phyloP scores from a whole-genome alignment of 2,329 filamentous ascomycete genomes.

The Penicillium oxalicum region DNA sequence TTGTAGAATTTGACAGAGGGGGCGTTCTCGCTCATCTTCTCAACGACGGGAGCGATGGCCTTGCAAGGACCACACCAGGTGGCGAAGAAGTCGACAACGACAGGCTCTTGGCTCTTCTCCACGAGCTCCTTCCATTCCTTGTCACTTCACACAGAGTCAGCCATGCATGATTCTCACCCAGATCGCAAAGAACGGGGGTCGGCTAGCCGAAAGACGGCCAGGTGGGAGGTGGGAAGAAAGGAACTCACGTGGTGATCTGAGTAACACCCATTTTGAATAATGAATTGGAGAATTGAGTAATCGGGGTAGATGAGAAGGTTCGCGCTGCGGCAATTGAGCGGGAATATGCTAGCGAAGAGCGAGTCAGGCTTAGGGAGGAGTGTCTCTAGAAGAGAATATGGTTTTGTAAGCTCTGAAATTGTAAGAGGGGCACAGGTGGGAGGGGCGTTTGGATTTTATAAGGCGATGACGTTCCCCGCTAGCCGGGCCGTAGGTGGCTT shows the following conservation, averaged over 20 bases:
- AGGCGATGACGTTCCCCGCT: conserved; percentile 26
- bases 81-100: conserved; percentile 83
- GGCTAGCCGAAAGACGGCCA: no score
- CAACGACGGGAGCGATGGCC: conserved; percentile 71
- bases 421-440: conserved; percentile 11
- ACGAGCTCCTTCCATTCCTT: conserved; percentile 53
- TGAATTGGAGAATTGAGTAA: conserved; percentile 15
- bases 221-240: no score
- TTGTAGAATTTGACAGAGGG: conserved; percentile 70
- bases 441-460: conserved; percentile 26
- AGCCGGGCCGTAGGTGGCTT: conserved; percentile 9
- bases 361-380: conserved; percentile 9
- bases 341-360: conserved; percentile 7
- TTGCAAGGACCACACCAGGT: conserved; percentile 96
- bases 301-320: conserved; percentile 25
- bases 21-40: conserved; percentile 56
- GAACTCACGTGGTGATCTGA: conserved; percentile 24
- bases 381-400: conserved; percentile 13
- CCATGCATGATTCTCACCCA: no score
- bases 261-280: conserved; percentile 23
- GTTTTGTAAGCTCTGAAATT: conserved; percentile 12
- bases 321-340: conserved; percentile 21
- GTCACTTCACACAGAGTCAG: conserved; percentile 41
- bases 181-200: no score
- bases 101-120: conserved; percentile 46